Evolutionary conservation across 352 stramenopile genomes (phyloP), one percentile per base, ranked within the genome.

Genomic region (Phytophthora sp.): DNA sequence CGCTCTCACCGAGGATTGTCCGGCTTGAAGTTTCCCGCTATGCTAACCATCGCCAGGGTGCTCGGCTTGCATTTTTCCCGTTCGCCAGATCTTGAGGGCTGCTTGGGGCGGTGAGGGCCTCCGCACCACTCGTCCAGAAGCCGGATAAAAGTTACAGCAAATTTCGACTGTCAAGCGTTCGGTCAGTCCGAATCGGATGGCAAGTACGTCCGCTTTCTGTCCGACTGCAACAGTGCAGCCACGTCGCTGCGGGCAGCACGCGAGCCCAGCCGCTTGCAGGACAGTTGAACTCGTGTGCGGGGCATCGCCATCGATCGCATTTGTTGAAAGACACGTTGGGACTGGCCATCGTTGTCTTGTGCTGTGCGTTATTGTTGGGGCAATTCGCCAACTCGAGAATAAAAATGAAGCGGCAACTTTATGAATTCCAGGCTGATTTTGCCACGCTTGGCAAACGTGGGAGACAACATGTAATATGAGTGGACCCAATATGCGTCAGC

Each of bases 11-110:
- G 38, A 49, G 35, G 51, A 60, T 41, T 13, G 57, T 47, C 46
- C 45, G 26, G 18, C 49, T 68, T 67, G 50, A 67, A 67, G 39
- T 64, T 24, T n/a, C n/a, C n/a, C 52, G 36, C 52, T 60, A 26
- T 51, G 53, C 50, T 36, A 30, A 49, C 50, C 11, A 21, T 63
- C 39, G 55, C 20, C 23, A 62, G 41, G 20, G 33, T 52, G 38
- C 29, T 33, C 23, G 41, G n/a, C 38, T 42, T 61, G 38, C 38
- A 44, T 61, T 41, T 61, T 26, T 30, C n/a, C n/a, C 50, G 36
- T 26, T 33, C 42, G 15, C 26, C 24, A 21, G 33, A 24, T 65
- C 57, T 51, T 36, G 46, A 9, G 16, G 38, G 47, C 56, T 66
- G 58, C 38, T 66, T 66, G 59, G 59, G 36, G 45, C 31, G n/a